These are phyloP conservation scores for Buddleja alternifolia DNA, from an alignment of 257 asterid genomes.

Conservation along the genomic window DNA sequence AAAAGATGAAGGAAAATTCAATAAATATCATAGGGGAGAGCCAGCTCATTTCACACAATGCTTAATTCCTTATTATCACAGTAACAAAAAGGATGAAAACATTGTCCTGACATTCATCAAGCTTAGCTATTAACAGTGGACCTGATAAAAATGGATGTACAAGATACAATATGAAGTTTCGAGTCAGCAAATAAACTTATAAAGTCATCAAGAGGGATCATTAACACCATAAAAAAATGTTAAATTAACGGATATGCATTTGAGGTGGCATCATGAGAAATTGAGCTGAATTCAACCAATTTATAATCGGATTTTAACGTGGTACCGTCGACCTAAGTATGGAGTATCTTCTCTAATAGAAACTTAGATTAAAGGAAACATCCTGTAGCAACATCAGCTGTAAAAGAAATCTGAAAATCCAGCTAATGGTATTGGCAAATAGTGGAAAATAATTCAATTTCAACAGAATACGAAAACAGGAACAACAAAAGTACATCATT, in stretches of 20 bases:
- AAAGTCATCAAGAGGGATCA: background rate
- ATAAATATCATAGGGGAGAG: background rate
- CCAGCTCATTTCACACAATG: background rate
- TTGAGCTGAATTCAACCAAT: background rate
- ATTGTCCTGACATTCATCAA: background rate
- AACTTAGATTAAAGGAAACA: constrained; percentile 2
- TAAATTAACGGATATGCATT: background rate
- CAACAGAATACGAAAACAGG: background rate
- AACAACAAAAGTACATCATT: background rate
- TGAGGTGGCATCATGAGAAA: background rate
- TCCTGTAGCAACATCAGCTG: background rate
- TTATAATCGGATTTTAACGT: background rate
- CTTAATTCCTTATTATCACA: background rate
- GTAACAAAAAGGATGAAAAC: background rate
- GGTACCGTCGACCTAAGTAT: background rate
- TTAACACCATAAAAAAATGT: background rate
- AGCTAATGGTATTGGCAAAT: background rate
- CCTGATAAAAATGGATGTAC: background rate
- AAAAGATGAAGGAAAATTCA: background rate
- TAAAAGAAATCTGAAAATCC: background rate
- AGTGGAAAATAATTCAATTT: background rate
- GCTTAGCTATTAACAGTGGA: background rate
- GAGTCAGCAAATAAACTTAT: background rate
- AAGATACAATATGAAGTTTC: background rate
- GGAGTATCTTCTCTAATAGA: no score